Percentiles rank a stretch among this genome's conserved stretches.
These are phyloP conservation scores for Fusarium chaquense DNA, from an alignment of 2,329 filamentous ascomycete genomes.

Conservation along the genomic window DNA sequence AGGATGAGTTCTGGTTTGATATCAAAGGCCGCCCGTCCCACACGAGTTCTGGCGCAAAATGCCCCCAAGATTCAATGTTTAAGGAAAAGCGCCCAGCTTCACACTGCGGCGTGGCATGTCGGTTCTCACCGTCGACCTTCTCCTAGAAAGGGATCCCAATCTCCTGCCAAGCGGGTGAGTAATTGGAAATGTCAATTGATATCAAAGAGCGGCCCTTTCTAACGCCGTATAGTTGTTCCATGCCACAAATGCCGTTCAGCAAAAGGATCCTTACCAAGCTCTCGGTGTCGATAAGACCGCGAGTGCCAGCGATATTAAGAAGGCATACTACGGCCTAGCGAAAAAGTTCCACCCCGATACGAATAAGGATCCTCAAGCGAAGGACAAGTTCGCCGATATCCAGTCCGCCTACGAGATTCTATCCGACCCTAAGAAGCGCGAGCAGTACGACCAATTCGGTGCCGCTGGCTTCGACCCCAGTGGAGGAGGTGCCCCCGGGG, in stretches of 20 bases:
- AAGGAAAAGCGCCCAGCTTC: constrained; percentile 54
- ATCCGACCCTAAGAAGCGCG: constrained; percentile 91
- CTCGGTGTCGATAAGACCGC: constrained; percentile 87
- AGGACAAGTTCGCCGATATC: constrained; percentile 93
- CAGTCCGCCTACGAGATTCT: constrained; percentile 95
- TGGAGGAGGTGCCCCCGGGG: constrained; percentile 68
- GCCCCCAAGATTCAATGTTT: constrained; percentile 58
- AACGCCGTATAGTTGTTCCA: constrained; percentile 65
- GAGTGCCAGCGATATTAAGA: constrained; percentile 92
- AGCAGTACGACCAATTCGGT: constrained; percentile 92
- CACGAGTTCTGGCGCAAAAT: constrained; percentile 60
- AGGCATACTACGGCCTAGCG: constrained; percentile 95
- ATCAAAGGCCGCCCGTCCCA: constrained; percentile 60
- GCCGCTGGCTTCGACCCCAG: constrained; percentile 87
- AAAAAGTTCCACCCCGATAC: constrained; percentile 99
- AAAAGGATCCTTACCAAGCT: constrained; percentile 86
- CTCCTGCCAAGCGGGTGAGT: constrained; percentile 49
- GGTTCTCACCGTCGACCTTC: constrained; percentile 37
- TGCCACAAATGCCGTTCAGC: constrained; percentile 65
- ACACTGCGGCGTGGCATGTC: constrained; percentile 49
- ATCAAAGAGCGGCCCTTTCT: constrained; percentile 28
- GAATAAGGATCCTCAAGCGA: constrained; percentile 93
- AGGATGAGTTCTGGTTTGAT: constrained; percentile 63
- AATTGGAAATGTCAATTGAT: constrained; percentile 10
- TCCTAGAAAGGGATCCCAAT: constrained; percentile 27